Conservation (phyloP, 306 rosid genomes). For the Morella rubra region DNA sequence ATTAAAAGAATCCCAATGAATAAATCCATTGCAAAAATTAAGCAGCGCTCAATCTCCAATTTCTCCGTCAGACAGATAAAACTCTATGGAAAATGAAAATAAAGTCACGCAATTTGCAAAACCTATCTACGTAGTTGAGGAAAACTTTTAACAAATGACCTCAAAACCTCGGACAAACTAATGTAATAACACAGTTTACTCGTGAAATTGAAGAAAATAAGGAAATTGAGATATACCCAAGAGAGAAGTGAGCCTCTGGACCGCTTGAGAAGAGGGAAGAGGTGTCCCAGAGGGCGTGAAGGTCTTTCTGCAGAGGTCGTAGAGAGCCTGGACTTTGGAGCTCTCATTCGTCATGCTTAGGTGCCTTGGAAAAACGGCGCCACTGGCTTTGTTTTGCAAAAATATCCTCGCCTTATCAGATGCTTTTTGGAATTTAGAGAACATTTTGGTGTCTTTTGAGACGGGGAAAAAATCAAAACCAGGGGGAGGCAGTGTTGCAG, state of each 20-base stretch:
- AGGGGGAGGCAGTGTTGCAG: background rate
- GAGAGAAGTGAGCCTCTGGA: slow-evolving; percentile 57
- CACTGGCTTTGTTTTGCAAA: slow-evolving; percentile 31
- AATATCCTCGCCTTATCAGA: slow-evolving; percentile 42
- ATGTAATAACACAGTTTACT: background rate
- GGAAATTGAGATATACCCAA: slow-evolving; percentile 50
- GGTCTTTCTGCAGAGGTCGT: slow-evolving; percentile 61
- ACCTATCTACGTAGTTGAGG: slow-evolving; percentile 12
- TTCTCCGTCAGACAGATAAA: slow-evolving; percentile 5
- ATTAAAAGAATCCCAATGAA: slow-evolving; percentile 1
- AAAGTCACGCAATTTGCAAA: background rate
- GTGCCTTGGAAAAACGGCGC: slow-evolving; percentile 36
- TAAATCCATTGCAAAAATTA: background rate
- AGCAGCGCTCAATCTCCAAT: background rate
- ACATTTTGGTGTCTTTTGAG: slow-evolving; percentile 20
- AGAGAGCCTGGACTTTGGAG: slow-evolving; percentile 65
- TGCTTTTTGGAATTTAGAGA: slow-evolving; percentile 36
- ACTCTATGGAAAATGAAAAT: slow-evolving; percentile 4
- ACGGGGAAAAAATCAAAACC: background rate
- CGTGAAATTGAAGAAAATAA: background rate
- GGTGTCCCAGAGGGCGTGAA: slow-evolving; percentile 52
- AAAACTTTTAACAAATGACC: background rate
- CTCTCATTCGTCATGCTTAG: slow-evolving; percentile 47
- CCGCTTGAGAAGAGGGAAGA: slow-evolving; percentile 48
- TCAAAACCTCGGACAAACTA: background rate